Evolutionary conservation across 345 rosid genomes (phyloP).

Genomic region (Brassica napus): DNA sequence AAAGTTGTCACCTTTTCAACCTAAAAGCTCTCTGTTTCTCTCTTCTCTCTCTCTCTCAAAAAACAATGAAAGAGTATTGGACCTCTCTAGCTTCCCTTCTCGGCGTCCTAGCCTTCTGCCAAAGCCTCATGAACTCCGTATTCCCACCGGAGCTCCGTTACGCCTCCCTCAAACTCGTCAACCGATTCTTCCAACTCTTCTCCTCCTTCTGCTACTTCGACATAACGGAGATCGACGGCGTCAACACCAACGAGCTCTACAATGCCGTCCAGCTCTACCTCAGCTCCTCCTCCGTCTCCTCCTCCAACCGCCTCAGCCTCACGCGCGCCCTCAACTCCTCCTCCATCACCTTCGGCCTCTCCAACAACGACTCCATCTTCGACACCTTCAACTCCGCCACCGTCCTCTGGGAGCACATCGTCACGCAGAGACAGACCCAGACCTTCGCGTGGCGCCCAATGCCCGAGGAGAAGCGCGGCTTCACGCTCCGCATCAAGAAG

Average conservation of each 20-base stretch:
- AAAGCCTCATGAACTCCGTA: slow-evolving; percentile 14
- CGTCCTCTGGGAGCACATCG: slow-evolving; percentile 31
- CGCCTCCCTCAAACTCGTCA: slow-evolving; percentile 11
- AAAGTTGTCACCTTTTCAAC: slow-evolving; percentile 16
- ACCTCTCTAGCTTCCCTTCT: slow-evolving; percentile 29
- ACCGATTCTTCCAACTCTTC: slow-evolving; percentile 24
- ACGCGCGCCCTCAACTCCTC: slow-evolving; percentile 34
- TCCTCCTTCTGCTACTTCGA: slow-evolving; percentile 70
- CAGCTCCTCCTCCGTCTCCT: slow-evolving; percentile 57
- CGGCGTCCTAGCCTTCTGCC: slow-evolving; percentile 33
- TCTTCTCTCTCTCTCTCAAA: not conserved
- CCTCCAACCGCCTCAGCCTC: slow-evolving; percentile 39
- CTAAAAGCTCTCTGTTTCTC: not conserved
- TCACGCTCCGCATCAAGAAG: slow-evolving; percentile 34
- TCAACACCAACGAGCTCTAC: slow-evolving; percentile 96
- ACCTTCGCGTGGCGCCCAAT: slow-evolving; percentile 29
- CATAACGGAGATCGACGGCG: slow-evolving; percentile 88
- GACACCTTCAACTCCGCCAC: slow-evolving; percentile 26
- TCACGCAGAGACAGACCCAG: slow-evolving; percentile 25
- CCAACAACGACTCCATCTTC: slow-evolving; percentile 30
- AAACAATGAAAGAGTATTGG: slow-evolving; percentile 32
- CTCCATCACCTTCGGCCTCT: slow-evolving; percentile 27
- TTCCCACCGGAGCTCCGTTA: slow-evolving; percentile 35
- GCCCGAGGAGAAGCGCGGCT: slow-evolving; percentile 34
- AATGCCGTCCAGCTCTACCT: slow-evolving; percentile 90